phyloP scores from a whole-genome alignment of 495 filamentous ascomycete genomes.

The Aspergillus avenaceus region DNA sequence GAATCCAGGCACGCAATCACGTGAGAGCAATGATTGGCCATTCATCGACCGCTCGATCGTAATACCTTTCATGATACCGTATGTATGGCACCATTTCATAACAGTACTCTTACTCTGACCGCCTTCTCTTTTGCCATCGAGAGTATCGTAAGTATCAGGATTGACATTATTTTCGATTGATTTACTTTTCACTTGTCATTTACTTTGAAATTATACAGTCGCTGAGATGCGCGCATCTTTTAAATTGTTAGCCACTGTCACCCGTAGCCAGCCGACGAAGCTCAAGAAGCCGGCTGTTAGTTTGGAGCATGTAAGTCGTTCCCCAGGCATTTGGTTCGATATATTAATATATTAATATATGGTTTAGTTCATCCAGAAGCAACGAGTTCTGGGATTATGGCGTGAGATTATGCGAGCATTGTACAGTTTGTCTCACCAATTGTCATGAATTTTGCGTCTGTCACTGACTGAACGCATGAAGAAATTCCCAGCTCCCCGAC shows the following conservation, averaged over 20 bases:
- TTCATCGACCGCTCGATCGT: neutral
- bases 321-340: neutral
- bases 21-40: constrained; percentile 24
- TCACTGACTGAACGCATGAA: constrained; percentile 8
- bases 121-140: constrained; percentile 11
- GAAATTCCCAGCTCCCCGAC: constrained; percentile 44
- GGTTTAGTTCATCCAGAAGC: constrained; percentile 38
- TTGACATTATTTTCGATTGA: neutral
- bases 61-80: neutral
- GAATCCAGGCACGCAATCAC: constrained; percentile 44
- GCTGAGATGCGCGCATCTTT: constrained; percentile 27
- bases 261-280: constrained; percentile 27
- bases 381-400: constrained; percentile 36
- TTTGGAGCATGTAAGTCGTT: constrained; percentile 36
- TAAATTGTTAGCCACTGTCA: constrained; percentile 26
- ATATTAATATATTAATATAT: constrained; percentile 10
- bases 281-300: constrained; percentile 37
- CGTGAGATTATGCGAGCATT: constrained; percentile 36
- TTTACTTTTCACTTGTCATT: neutral
- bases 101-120: constrained; percentile 8
- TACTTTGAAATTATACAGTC: neutral
- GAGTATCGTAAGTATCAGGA: neutral
- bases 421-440: constrained; percentile 25
- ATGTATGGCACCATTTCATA: neutral
- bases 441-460: neutral